phyloP scores from a whole-genome alignment of 306 rosid genomes.

The Fragaria vesca region DNA sequence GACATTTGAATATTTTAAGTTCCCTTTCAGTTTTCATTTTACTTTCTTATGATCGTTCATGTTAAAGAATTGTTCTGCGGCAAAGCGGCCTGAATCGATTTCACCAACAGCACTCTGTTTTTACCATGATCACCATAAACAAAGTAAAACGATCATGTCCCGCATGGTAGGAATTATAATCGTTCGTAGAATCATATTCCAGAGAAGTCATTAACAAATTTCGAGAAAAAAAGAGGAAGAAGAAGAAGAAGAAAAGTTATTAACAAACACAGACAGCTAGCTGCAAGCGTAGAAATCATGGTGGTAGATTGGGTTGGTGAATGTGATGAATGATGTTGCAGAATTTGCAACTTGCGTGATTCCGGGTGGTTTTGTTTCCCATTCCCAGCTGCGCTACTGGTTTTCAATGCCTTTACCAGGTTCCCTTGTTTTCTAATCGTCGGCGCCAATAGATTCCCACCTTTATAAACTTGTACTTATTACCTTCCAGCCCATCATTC shows the following conservation, averaged over 20 bases:
- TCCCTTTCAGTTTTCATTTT: neutral
- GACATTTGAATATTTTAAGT: neutral
- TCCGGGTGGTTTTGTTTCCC: neutral
- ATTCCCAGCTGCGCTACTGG: slow-evolving; percentile 11
- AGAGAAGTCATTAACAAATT: neutral
- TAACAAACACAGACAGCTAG: neutral
- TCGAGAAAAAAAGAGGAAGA: too few species aligned
- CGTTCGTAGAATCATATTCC: neutral
- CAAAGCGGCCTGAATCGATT: neutral
- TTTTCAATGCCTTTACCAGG: neutral
- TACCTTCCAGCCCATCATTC: neutral
- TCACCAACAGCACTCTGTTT: neutral
- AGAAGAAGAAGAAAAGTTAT: too few species aligned
- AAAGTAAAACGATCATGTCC: neutral
- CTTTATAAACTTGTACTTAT: neutral
- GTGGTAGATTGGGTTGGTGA: neutral
- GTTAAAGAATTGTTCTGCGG: neutral
- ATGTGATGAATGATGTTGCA: neutral
- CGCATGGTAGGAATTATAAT: too few species aligned
- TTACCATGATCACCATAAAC: neutral
- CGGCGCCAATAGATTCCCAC: neutral
- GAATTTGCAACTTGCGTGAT: neutral
- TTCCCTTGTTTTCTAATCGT: neutral
- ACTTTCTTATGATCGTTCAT: neutral
- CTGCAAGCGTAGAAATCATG: neutral